A percentile compares a stretch with the other conserved stretches of the same genome.
Conservation (phyloP, 371 early-diverging fungal genomes). For the Mycotypha africana region DNA sequence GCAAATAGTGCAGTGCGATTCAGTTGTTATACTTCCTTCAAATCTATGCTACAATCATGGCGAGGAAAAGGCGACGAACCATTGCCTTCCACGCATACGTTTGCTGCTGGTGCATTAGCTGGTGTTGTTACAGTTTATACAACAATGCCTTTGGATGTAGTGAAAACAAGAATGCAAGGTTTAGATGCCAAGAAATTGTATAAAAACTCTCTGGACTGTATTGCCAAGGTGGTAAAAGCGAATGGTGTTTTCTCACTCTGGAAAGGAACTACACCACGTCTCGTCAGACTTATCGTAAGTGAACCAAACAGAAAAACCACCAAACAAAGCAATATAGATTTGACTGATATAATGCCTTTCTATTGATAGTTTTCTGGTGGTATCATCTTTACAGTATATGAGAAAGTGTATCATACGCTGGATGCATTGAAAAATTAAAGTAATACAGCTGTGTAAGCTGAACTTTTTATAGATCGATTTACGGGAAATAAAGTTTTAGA, state of each 20-base stretch:
- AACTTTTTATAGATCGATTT: too few relatives aligned
- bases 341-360: background rate
- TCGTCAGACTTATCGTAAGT: conserved; percentile 80
- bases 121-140: conserved; percentile 89
- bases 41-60: conserved; percentile 48
- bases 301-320: background rate
- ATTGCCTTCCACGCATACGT: conserved; percentile 62
- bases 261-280: conserved; percentile 91
- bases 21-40: conserved; percentile 76
- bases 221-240: conserved; percentile 59
- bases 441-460: too few relatives aligned
- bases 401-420: conserved; percentile 55
- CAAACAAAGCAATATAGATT: too few relatives aligned
- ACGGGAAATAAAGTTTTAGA: too few relatives aligned
- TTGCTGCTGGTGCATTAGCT: conserved; percentile 76
- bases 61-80: conserved; percentile 34
- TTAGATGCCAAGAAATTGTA: conserved; percentile 65
- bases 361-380: conserved; percentile 79
- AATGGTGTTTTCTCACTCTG: conserved; percentile 83
- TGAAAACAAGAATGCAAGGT: conserved; percentile 93
- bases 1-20: conserved; percentile 91
- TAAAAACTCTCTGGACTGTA: conserved; percentile 68
- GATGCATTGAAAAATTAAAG: conserved; percentile 9
- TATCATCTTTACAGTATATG: conserved; percentile 91
- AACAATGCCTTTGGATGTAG: conserved; percentile 93